These are phyloP conservation scores for Peronosclerospora sorghi DNA, from an alignment of 352 stramenopile species.

Conservation along the genomic window DNA sequence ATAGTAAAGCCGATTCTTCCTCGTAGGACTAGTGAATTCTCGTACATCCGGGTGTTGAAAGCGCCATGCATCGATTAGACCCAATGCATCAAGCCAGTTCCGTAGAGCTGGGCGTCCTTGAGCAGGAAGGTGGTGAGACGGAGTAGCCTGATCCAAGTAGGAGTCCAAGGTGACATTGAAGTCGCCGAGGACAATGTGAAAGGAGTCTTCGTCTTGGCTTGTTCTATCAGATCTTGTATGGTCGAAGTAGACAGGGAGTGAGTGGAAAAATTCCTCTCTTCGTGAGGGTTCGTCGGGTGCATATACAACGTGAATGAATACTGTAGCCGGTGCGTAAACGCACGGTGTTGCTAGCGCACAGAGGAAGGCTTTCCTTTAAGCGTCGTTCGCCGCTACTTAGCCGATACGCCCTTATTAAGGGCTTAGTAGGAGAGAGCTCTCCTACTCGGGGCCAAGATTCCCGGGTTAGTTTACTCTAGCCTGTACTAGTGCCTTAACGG, in stretches of 20 bases:
- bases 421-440: too few species aligned
- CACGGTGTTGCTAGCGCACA: too few species aligned
- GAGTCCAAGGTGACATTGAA: neutral
- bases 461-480: too few species aligned
- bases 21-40: conserved; percentile 3
- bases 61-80: conserved; percentile 6
- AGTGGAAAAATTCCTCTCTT: neutral
- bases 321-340: too few species aligned
- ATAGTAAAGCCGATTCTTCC: conserved; percentile 7
- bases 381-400: too few species aligned
- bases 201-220: neutral
- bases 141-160: neutral
- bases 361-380: too few species aligned
- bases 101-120: neutral
- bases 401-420: too few species aligned
- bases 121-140: neutral
- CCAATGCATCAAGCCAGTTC: conserved; percentile 4
- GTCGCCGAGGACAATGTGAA: neutral
- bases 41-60: conserved; percentile 1
- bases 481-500: too few species aligned
- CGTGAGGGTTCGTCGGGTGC: conserved; percentile 1
- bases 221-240: neutral
- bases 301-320: conserved; percentile 8
- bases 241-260: too few species aligned
- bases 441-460: too few species aligned